Base-by-base conservation (phyloP, 768 basidiomycete species). In the Suillus weaverae region DNA sequence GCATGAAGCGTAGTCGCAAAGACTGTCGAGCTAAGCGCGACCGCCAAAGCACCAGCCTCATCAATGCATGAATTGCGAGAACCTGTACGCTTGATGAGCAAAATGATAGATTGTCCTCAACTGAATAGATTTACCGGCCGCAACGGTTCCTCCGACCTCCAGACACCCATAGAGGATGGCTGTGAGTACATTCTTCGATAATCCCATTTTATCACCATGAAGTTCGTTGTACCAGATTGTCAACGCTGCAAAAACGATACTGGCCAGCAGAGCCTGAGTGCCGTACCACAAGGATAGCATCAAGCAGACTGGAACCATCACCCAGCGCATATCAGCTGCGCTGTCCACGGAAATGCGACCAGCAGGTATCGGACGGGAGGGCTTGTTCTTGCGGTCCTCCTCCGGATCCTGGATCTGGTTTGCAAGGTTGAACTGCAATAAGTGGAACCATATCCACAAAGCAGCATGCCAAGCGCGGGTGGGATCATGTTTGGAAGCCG, bases 1-100 rank as follows among this genome's bases (percentile, higher is more conserved):
- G 81, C 78, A 26, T 84, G 83, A 13, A 83, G 80, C 4, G 83
- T 84, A 0, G 83, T 82, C 2, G 78, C 69, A 41, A 83, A 76
- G 18, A 83, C 77, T 0, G 74, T 73, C 9, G 77, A 72, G 32
- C 79, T 81, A 55, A 80, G 64, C 50, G 72, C 71, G 39, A 80
- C 66, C 0, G 82, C 76, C 5, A 77, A 65, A 44, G 69, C 66
- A 4, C 71, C 76, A 0, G 74, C 75, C 7, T 71, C 2, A 20
- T 59, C 57, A 10, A 59, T 39, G 64, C 35, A 74, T 77, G 26
- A 79, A 64, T 4, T 55, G 61, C 5, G 68, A 61, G n/a, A 66
- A 62, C 56, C 78, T 70, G 4, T 62, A 36, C 3, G 69, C 75
- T 79, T 46, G 50, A 36, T 55, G 30, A 26, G 41, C n/a, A 30